Evolutionary conservation across 23 red algal species (phyloP), one percentile per base, ranked within the genome.

Genomic region (Pyropia haitanensis): DNA sequence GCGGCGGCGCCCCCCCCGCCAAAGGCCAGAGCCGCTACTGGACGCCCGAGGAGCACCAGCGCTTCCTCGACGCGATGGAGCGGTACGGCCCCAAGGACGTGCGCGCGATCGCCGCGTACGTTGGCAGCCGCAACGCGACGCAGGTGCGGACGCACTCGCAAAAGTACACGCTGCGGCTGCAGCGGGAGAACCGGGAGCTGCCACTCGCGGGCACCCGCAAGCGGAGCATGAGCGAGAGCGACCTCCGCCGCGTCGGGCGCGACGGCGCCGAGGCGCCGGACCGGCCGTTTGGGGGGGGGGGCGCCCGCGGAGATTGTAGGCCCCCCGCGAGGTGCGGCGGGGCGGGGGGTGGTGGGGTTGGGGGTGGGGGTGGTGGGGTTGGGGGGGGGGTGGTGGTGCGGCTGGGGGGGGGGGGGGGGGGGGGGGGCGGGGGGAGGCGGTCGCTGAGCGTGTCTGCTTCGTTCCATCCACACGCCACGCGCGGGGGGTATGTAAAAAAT

Each of bases 91-190:
- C 77, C 13, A 82, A 83, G 68, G 79, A 92, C 63, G 88, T 92
- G 56, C 53, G 81, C 18, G 78, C 88, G 23, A 92, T 92, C 44
- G 68, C 77, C 27, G 74, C 71, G 18, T 83, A 92, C 71, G 88
- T 92, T 16, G 79, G 79, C 39, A 76, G 71, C 15, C 49, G 88
- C 39, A 92, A 84, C 76, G 72, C 77, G 32, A 92, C 88, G 44
- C 88, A 92, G 71, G 88, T 92, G 20, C 88, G 88, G 60, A 92
- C 88, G 51, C 88, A 92, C 65, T 56, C 88, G 61, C 88, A 92
- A 59, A 92, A 92, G 51, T 92, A 92, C 56, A 85, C 75, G 24
- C 63, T 92, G 70, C 72, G 81, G 18, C 61, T 92, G 18, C 73
- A 73, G 19, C 70, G 72, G 19, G 75, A 88, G 71, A 62, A 60